A percentile compares a stretch with the other conserved stretches of the same genome.
Evolutionary conservation across 2,329 filamentous ascomycete genomes (phyloP).

Genomic region (Aspergillus tamarii): DNA sequence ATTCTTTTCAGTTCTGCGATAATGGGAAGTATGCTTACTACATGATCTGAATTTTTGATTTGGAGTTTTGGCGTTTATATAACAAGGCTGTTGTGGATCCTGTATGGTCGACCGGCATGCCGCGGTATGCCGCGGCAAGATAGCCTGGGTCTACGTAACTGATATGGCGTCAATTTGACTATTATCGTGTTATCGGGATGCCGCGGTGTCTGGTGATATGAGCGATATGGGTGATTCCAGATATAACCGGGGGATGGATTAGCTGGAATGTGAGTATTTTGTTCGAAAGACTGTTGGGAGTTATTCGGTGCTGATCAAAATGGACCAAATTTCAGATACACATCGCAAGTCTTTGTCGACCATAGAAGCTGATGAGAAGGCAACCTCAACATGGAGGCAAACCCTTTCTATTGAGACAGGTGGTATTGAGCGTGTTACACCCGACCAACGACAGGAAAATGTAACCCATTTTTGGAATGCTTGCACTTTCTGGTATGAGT

Average conservation of each 20-base stretch:
- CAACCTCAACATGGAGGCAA: constrained; percentile 17
- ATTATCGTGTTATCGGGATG: constrained; percentile 22
- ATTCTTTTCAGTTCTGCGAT: background rate
- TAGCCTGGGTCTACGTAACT: constrained; percentile 15
- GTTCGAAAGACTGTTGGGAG: background rate
- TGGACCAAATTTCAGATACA: constrained; percentile 3
- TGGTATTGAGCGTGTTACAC: constrained; percentile 28
- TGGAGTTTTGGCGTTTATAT: background rate
- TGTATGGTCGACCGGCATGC: constrained; percentile 23
- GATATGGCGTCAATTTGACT: constrained; percentile 25
- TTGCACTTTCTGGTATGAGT: constrained; percentile 19
- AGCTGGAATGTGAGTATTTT: background rate
- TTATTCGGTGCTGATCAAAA: background rate
- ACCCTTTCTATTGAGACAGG: constrained; percentile 25
- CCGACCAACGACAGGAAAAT: constrained; percentile 26
- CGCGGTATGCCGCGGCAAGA: constrained; percentile 28
- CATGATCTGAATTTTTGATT: too few species aligned
- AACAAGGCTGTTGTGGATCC: background rate
- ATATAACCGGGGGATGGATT: background rate
- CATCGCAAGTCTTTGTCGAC: constrained; percentile 3
- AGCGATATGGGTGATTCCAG: background rate
- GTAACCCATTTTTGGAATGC: constrained; percentile 31
- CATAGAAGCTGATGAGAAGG: background rate
- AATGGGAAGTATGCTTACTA: fast-evolving
- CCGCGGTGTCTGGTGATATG: constrained; percentile 1